phyloP scores from a whole-genome alignment of 768 basidiomycete species.

The Tephrocybe sp. region DNA sequence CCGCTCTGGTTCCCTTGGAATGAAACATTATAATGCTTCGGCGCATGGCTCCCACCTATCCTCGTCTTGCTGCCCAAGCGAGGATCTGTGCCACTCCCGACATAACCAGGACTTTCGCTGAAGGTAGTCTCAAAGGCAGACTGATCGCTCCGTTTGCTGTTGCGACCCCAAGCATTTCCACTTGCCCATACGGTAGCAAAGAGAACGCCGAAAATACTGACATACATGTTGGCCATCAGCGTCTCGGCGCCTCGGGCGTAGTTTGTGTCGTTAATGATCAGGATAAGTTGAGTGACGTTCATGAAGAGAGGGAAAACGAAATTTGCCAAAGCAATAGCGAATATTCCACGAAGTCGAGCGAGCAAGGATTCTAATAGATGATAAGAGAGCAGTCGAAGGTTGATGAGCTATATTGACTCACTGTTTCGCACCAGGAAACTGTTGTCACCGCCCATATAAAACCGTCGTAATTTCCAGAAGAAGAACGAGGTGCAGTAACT shows the following conservation, averaged over 20 bases:
- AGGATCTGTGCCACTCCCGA: conserved; percentile 1
- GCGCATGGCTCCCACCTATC: not conserved
- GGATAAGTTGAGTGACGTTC: conserved; percentile 31
- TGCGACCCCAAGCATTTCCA: conserved; percentile 15
- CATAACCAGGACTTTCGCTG: conserved; percentile 5
- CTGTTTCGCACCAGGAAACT: conserved; percentile 1
- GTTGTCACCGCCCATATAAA: conserved; percentile 8
- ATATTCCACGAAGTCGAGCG: conserved; percentile 28
- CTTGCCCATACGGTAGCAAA: conserved; percentile 35
- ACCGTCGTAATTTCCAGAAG: conserved; percentile 16
- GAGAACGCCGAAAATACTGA: conserved; percentile 36
- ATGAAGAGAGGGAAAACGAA: conserved; percentile 39
- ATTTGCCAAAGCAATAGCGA: conserved; percentile 34
- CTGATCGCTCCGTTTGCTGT: conserved; percentile 4
- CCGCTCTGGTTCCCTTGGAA: not conserved
- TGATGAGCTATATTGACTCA: not conserved
- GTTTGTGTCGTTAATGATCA: conserved; percentile 21
- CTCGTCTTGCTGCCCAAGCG: not conserved
- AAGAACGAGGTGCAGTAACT: conserved; percentile 27
- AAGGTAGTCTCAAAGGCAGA: conserved; percentile 4
- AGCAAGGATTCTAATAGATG: conserved; percentile 17
- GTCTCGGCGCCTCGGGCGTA: conserved; percentile 25
- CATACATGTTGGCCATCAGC: conserved; percentile 25
- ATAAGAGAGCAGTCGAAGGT: not conserved
- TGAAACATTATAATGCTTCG: not conserved